Conservation (phyloP, 345 rosid genomes). For the Acer negundo region DNA sequence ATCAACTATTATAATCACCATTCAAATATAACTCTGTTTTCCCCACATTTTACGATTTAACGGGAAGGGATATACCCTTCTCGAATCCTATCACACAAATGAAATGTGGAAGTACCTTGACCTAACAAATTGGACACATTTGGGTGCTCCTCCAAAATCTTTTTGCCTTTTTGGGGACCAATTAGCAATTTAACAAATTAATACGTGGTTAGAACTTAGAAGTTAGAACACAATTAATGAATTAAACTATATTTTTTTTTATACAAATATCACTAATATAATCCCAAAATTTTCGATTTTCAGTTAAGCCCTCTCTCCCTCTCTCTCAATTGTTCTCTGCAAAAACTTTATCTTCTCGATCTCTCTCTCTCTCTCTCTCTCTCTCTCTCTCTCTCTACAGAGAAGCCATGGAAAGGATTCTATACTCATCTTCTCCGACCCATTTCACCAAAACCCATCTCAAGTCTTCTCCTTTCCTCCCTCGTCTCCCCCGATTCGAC, state of each 20-base stretch:
- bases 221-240: background rate
- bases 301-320: background rate
- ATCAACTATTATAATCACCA: no score
- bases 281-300: constrained; percentile 20
- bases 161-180: no score
- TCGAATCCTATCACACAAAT: no score
- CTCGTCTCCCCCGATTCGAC: constrained; percentile 45
- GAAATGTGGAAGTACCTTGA: no score
- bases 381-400: constrained; percentile 13
- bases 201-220: background rate
- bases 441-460: constrained; percentile 36
- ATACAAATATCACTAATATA: background rate
- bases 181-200: background rate
- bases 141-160: no score
- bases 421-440: constrained; percentile 59
- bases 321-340: background rate
- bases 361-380: background rate
- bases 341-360: constrained; percentile 36
- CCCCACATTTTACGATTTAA: no score
- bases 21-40: no score
- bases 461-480: constrained; percentile 37
- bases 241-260: background rate
- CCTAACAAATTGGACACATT: no score
- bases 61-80: no score
- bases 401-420: constrained; percentile 92